Percentiles rank a stretch among this genome's conserved stretches.
Evolutionary conservation across 495 filamentous ascomycete genomes (phyloP).

Genomic region (Paragyromitra xinjiangensis): DNA sequence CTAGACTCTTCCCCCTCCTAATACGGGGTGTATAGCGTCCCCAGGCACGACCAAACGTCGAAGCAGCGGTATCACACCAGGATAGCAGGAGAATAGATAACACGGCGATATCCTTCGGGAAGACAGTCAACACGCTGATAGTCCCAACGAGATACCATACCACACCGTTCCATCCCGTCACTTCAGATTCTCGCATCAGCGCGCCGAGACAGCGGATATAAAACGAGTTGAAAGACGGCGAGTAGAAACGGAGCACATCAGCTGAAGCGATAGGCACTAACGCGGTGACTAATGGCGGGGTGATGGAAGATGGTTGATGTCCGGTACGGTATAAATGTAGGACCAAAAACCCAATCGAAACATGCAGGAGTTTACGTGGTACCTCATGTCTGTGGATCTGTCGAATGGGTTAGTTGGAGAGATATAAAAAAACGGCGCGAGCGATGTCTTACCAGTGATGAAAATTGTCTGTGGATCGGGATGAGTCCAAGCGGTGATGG

Average conservation of each 20-base stretch:
- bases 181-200: conserved; percentile 96
- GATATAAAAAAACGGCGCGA: neutral
- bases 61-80: conserved; percentile 98
- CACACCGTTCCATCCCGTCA: conserved; percentile 90
- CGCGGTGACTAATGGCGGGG: conserved; percentile 80
- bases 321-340: conserved; percentile 82
- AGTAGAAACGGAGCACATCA: conserved; percentile 83
- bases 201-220: conserved; percentile 87
- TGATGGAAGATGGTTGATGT: conserved; percentile 75
- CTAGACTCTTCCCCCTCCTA: conserved; percentile 86
- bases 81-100: conserved; percentile 87
- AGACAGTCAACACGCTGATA: conserved; percentile 83
- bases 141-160: conserved; percentile 95
- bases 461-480: conserved; percentile 83
- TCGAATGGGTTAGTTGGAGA: neutral
- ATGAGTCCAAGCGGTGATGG: conserved; percentile 94
- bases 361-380: conserved; percentile 79
- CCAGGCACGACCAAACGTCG: conserved; percentile 87
- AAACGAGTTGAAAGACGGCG: conserved; percentile 79
- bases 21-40: conserved; percentile 87
- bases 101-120: conserved; percentile 93
- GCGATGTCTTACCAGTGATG: conserved; percentile 66
- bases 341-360: conserved; percentile 94
- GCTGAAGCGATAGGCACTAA: conserved; percentile 87
- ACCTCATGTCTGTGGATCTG: conserved; percentile 77